These are phyloP conservation scores for Allium cepa DNA, from an alignment of 106 monocot species.

Conservation along the genomic window DNA sequence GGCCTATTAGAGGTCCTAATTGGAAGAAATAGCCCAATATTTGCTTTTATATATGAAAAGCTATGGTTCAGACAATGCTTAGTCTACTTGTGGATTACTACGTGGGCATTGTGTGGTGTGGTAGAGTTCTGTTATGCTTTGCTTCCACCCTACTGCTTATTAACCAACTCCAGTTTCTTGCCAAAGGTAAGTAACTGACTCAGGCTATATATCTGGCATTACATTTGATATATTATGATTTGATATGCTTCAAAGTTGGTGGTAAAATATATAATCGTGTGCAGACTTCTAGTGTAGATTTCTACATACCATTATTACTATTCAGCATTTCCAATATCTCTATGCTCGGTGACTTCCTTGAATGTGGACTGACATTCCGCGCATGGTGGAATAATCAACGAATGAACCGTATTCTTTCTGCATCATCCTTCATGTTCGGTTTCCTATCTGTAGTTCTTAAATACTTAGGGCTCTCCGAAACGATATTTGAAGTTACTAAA, in stretches of 20 bases:
- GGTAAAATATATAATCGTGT: neutral
- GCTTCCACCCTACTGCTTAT: constrained; percentile 29
- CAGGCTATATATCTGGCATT: no score
- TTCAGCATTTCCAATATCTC: constrained; percentile 16
- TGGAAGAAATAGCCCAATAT: constrained; percentile 10
- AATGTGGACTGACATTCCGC: constrained; percentile 19
- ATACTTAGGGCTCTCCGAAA: constrained; percentile 33
- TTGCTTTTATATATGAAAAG: constrained; percentile 6
- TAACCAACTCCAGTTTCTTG: constrained; percentile 22
- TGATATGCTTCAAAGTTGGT: no score
- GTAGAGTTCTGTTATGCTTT: constrained; percentile 30
- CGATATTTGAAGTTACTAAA: constrained; percentile 42
- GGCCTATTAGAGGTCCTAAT: constrained; percentile 30
- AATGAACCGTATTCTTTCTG: constrained; percentile 27
- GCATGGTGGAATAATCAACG: constrained; percentile 65
- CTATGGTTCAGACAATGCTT: constrained; percentile 34
- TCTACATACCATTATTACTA: constrained; percentile 11
- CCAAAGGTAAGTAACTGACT: constrained; percentile 21
- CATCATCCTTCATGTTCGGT: constrained; percentile 32
- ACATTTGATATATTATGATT: no score
- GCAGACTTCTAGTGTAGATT: constrained; percentile 16
- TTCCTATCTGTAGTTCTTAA: constrained; percentile 33
- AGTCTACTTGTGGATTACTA: constrained; percentile 11
- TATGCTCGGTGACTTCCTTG: constrained; percentile 24
- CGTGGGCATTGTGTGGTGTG: constrained; percentile 13